These are phyloP conservation scores for Wickerhamomyces alni DNA, from an alignment of 805 yeast genomes.

Conservation along the genomic window DNA sequence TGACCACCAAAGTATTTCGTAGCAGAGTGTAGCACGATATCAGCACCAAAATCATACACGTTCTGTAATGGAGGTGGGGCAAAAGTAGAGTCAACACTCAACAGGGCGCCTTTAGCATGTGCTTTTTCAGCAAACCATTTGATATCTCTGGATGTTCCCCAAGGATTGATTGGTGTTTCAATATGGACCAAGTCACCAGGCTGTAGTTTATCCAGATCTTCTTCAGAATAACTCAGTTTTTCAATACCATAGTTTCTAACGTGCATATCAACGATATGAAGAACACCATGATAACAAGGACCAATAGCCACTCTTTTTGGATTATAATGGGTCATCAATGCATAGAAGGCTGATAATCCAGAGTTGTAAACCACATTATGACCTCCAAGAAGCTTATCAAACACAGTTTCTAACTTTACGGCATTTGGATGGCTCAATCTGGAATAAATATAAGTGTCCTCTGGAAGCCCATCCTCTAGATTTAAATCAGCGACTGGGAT, in stretches of 20 bases:
- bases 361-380: slow-evolving; percentile 67
- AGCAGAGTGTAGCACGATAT: slow-evolving; percentile 86
- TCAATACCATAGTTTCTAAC: slow-evolving; percentile 54
- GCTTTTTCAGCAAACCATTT: slow-evolving; percentile 60
- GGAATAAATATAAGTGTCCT: slow-evolving; percentile 51
- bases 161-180: slow-evolving; percentile 88
- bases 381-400: slow-evolving; percentile 54
- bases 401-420: slow-evolving; percentile 57
- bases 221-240: slow-evolving; percentile 37
- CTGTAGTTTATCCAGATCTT: slow-evolving; percentile 40
- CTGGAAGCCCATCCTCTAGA: slow-evolving; percentile 27
- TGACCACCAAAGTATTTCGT: slow-evolving; percentile 97
- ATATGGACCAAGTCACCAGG: slow-evolving; percentile 75
- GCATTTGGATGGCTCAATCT: slow-evolving; percentile 72
- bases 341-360: slow-evolving; percentile 79
- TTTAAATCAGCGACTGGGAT: slow-evolving; percentile 34
- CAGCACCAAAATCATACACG: slow-evolving; percentile 80
- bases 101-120: slow-evolving; percentile 67
- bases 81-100: slow-evolving; percentile 80
- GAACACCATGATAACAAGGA: slow-evolving; percentile 82
- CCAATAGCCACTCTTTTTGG: slow-evolving; percentile 75
- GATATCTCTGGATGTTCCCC: slow-evolving; percentile 61
- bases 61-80: slow-evolving; percentile 90
- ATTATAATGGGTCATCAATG: slow-evolving; percentile 58
- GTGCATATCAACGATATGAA: slow-evolving; percentile 59